These are phyloP conservation scores for Croton setiger DNA, from an alignment of 441 rosid genomes.

Conservation along the genomic window DNA sequence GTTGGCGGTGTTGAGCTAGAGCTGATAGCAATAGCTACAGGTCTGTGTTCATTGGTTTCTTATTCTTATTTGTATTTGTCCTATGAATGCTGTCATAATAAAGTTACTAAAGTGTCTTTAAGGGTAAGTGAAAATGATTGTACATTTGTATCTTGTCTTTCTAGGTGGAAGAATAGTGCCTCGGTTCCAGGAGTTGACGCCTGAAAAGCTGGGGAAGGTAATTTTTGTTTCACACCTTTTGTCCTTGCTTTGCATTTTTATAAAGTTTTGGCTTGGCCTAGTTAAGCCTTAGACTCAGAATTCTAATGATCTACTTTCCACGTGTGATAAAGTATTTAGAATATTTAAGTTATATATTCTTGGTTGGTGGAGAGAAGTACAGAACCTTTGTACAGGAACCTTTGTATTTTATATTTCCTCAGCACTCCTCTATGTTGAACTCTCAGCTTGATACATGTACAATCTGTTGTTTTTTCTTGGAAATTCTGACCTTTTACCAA, in stretches of 20 bases:
- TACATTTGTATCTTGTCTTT: constrained; percentile 18
- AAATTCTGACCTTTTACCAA: neutral
- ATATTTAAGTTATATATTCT: neutral
- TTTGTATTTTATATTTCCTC: neutral
- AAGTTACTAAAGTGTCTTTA: neutral
- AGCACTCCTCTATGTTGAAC: neutral
- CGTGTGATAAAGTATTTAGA: neutral
- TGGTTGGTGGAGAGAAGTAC: neutral
- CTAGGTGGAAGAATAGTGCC: constrained; percentile 99
- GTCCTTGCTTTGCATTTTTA: neutral
- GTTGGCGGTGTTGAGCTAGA: constrained; percentile 98
- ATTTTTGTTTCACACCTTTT: neutral
- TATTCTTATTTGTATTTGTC: neutral
- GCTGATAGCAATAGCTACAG: constrained; percentile 95
- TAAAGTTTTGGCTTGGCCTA: neutral
- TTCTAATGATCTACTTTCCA: neutral
- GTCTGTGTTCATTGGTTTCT: constrained; percentile 30
- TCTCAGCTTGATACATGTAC: constrained; percentile 1
- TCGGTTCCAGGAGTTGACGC: constrained; percentile 93
- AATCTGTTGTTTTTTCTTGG: neutral
- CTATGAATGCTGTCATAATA: neutral
- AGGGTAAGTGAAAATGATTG: constrained; percentile 8
- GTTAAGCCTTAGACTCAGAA: neutral
- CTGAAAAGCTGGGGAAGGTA: constrained; percentile 95
- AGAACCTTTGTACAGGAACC: neutral